Evolutionary conservation across 2,329 filamentous ascomycete species (phyloP).

Genomic region (Trichothecium roseum): DNA sequence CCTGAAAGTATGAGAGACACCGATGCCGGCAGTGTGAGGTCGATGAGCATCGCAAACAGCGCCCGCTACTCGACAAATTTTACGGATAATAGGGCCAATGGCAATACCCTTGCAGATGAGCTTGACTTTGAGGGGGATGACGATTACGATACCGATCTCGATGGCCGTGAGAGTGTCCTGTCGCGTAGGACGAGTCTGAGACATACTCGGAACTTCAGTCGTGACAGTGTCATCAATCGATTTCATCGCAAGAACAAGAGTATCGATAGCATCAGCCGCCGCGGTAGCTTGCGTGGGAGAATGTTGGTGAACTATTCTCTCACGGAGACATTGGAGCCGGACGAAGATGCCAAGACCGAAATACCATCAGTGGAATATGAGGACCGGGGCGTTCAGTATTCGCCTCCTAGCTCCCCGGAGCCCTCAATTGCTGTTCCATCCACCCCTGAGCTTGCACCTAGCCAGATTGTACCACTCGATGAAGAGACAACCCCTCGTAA

Average conservation of each 20-base stretch:
- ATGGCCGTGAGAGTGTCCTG: slow-evolving; percentile 53
- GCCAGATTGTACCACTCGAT: slow-evolving; percentile 28
- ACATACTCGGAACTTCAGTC: slow-evolving; percentile 44
- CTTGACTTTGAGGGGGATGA: slow-evolving; percentile 79
- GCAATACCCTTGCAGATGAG: slow-evolving; percentile 80
- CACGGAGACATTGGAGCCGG: slow-evolving; percentile 44
- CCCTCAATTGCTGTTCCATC: slow-evolving; percentile 26
- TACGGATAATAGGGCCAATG: slow-evolving; percentile 46
- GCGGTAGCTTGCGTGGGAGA: slow-evolving; percentile 44
- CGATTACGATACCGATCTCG: slow-evolving; percentile 58
- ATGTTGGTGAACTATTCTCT: slow-evolving; percentile 43
- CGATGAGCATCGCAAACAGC: slow-evolving; percentile 57
- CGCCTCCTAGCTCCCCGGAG: slow-evolving; percentile 67
- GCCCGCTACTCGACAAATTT: slow-evolving; percentile 64
- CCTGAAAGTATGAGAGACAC: slow-evolving; percentile 50
- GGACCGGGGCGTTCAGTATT: slow-evolving; percentile 73
- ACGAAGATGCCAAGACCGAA: slow-evolving; percentile 26
- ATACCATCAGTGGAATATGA: slow-evolving; percentile 38
- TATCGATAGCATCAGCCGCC: slow-evolving; percentile 44
- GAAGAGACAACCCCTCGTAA: slow-evolving; percentile 30
- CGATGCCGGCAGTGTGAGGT: slow-evolving; percentile 61
- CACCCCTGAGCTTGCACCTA: slow-evolving; percentile 28
- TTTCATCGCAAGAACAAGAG: slow-evolving; percentile 47
- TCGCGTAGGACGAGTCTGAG: slow-evolving; percentile 33
- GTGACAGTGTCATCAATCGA: slow-evolving; percentile 40